Evolutionary conservation across 1,284 basidiomycete species (phyloP).

Genomic region (Ceratobasidium sp.): DNA sequence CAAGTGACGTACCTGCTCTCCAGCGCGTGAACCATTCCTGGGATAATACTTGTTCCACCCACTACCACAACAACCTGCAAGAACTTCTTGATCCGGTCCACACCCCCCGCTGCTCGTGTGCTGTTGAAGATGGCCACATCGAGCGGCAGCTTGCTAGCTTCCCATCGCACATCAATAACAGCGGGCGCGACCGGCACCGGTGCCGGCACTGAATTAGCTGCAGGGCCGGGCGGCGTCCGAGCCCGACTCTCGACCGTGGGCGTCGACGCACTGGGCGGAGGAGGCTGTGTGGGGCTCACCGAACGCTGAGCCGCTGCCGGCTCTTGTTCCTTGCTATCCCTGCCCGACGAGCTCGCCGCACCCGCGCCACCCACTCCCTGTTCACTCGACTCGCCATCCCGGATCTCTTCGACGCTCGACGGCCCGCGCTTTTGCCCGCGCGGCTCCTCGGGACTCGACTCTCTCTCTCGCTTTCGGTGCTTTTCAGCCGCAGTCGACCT

Average conservation of each 20-base stretch:
- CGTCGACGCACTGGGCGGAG: constrained; percentile 5
- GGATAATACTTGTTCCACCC: constrained; percentile 77
- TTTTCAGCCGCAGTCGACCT: constrained; percentile 22
- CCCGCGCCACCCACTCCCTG: not conserved
- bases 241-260: constrained; percentile 3
- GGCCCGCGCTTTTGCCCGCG: not conserved
- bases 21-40: constrained; percentile 78
- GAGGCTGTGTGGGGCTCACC: constrained; percentile 32
- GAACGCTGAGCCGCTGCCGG: not conserved
- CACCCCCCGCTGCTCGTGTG: constrained; percentile 81
- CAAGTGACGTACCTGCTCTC: constrained; percentile 71
- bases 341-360: not conserved
- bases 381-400: not conserved
- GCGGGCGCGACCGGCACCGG: not conserved
- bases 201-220: not conserved
- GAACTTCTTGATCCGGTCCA: constrained; percentile 90
- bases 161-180: constrained; percentile 76
- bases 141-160: constrained; percentile 89
- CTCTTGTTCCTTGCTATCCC: not conserved
- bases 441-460: constrained; percentile 1
- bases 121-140: constrained; percentile 96
- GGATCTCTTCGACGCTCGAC: not conserved
- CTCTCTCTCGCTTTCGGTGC: constrained; percentile 3
- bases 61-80: constrained; percentile 88
- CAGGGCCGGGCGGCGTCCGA: not conserved